Percentiles rank a stretch among this genome's conserved stretches.
phyloP scores from a whole-genome alignment of 2,329 filamentous ascomycete genomes.

The Chalaropsis thielavioides region DNA sequence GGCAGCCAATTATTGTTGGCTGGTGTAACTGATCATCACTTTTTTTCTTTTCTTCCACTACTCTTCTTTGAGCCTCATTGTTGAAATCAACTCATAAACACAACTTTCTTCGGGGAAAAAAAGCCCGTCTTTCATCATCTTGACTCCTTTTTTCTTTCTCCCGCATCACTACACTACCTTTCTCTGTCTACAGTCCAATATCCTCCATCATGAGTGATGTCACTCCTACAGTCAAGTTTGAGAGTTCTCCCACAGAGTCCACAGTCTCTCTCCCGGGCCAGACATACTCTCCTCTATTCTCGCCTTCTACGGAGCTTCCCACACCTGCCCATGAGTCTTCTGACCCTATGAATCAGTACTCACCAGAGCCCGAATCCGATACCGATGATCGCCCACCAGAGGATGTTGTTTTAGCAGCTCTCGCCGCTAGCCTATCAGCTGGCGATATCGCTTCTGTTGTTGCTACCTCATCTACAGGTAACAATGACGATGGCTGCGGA shows the following conservation, averaged over 20 bases:
- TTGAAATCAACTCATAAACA: neutral
- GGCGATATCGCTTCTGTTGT: slow-evolving; percentile 15
- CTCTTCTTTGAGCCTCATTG: neutral
- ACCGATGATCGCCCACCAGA: slow-evolving; percentile 20
- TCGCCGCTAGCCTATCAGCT: slow-evolving; percentile 11
- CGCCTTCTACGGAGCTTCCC: slow-evolving; percentile 23
- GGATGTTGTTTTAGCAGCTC: slow-evolving; percentile 21
- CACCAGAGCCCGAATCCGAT: slow-evolving; percentile 30
- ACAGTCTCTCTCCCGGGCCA: slow-evolving; percentile 38
- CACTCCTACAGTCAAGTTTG: slow-evolving; percentile 34
- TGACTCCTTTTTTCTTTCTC: neutral
- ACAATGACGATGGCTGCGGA: slow-evolving; percentile 19
- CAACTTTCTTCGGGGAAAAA: too few relatives aligned
- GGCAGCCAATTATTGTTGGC: neutral
- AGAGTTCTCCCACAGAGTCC: slow-evolving; percentile 40
- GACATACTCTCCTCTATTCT: slow-evolving; percentile 36
- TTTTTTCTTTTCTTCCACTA: neutral
- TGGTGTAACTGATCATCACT: neutral
- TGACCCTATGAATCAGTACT: slow-evolving; percentile 37
- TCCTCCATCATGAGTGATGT: slow-evolving; percentile 21
- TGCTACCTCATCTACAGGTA: slow-evolving; percentile 18
- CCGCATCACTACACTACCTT: slow-evolving; percentile 5
- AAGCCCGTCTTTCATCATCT: too few relatives aligned
- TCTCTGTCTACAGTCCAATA: neutral
- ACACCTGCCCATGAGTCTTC: slow-evolving; percentile 24